Evolutionary conservation across 1,139 yeast genomes (phyloP).

Genomic region (Arxiozyma slooffiae): DNA sequence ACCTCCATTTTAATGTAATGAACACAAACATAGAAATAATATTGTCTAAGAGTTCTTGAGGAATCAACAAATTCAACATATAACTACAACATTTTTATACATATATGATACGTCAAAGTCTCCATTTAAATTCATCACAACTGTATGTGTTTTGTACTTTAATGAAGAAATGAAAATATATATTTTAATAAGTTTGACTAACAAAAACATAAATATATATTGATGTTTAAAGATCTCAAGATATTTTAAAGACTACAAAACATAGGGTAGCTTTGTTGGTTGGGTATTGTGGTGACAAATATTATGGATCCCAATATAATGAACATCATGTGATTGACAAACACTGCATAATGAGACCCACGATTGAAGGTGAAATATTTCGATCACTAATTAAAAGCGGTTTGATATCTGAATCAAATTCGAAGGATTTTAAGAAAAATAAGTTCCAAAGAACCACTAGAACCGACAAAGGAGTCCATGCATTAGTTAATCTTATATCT

Average conservation of each 20-base stretch:
- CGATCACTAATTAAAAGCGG: constrained; percentile 79
- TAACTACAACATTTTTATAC: too few species aligned
- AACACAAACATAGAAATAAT: too few species aligned
- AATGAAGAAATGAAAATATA: neutral
- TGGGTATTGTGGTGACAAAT: constrained; percentile 95
- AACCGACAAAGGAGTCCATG: constrained; percentile 98
- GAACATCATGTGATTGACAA: constrained; percentile 47
- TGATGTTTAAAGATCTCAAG: neutral
- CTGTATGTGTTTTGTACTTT: neutral
- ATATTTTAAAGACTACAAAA: constrained; percentile 1
- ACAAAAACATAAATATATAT: neutral
- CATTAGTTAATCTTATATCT: constrained; percentile 56
- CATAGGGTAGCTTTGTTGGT: constrained; percentile 76
- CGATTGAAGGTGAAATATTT: constrained; percentile 89
- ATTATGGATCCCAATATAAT: constrained; percentile 92
- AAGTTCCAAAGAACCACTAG: constrained; percentile 93
- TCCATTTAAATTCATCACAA: neutral
- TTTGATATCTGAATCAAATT: constrained; percentile 78
- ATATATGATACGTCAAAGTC: neutral
- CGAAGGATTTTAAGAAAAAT: constrained; percentile 78
- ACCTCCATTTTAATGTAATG: too few species aligned
- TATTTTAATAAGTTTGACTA: neutral
- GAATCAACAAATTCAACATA: too few species aligned
- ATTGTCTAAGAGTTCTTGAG: too few species aligned
- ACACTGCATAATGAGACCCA: constrained; percentile 32